A percentile compares a stretch with the other conserved stretches of the same genome.
phyloP scores from a whole-genome alignment of 2,329 filamentous ascomycete genomes.

The Aspergillus alliaceus region DNA sequence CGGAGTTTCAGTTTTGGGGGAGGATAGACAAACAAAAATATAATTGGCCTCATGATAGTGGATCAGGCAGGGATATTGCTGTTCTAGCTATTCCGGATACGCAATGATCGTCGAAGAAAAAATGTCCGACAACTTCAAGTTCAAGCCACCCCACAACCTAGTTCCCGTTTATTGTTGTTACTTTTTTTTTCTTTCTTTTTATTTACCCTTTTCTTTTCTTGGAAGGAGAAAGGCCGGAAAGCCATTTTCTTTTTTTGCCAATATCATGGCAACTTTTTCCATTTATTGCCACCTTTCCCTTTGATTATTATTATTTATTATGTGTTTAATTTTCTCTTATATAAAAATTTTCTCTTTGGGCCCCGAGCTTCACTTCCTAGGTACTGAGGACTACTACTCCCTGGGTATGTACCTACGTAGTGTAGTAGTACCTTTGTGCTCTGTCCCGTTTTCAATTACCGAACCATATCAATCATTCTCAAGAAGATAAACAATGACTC shows the following conservation, averaged over 20 bases:
- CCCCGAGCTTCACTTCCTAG: no score
- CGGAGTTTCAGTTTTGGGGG: constrained; percentile 4
- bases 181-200: background rate
- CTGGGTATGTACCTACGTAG: no score
- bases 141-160: background rate
- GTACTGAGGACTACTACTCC: no score
- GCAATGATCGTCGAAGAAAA: constrained; percentile 20
- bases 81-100: constrained; percentile 19
- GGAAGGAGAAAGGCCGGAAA: background rate
- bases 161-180: background rate
- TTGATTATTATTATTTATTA: no score
- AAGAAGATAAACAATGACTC: background rate
- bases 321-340: no score
- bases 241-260: no score
- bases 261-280: no score
- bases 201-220: background rate
- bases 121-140: constrained; percentile 15
- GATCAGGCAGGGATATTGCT: constrained; percentile 14
- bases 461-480: background rate
- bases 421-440: background rate
- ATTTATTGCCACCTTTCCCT: no score
- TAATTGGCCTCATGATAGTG: constrained; percentile 12
- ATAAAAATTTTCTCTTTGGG: no score
- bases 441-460: background rate
- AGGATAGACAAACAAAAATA: background rate